Base-by-base conservation (phyloP, 2,329 filamentous ascomycete genomes). In the Neofusicoccum laricinum region DNA sequence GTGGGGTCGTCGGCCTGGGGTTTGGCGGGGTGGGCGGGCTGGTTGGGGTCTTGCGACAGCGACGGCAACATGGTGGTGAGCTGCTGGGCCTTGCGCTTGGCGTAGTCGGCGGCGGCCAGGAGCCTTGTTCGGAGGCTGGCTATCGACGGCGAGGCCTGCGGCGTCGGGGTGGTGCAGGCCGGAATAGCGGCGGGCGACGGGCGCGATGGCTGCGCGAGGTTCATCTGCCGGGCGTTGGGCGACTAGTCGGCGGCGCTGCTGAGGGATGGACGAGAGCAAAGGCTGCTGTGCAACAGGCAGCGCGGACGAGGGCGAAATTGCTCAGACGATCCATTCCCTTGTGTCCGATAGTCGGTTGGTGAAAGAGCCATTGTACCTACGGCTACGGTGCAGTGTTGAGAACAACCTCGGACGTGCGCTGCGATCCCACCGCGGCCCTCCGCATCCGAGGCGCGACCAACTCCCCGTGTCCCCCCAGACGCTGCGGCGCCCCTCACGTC, bases 1-100 rank as follows among this genome's bases (percentile, higher is more conserved):
- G 84, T 81, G 45, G 80, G 78, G 61, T 81, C 81, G 64, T 80
- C 79, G 8, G 46, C 45, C 36, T 36, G 5, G 41, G 34, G 32
- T 30, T 32, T 57, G 49, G 50, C 25, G 49, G 49, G 49, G 50
- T 49, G 49, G 6, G 41, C 40, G 32, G 49, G 49, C 41, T 49
- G 40, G 6, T 30, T 17, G 32, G 41, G 19, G 32, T 49, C 58
- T 17, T 40, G 58, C 58, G 58, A 61, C 58, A 61, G 34, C 45
- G 58, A 61, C 17, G 58, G 58, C 45, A 45, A 50, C 58, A 61
- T 61, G 58, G 58, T 49, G 46, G 58, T 50, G 43, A 59, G 41
- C 30, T 59, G 41, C 4, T 36, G 41, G 6, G 41, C 10, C n/a
- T 21, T 34, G 41, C 40, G 55, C 41, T 59, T 59, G 5, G 55